Evolutionary conservation across 2,329 filamentous ascomycete species (phyloP).

Genomic region (Trichoderma asperellum): DNA sequence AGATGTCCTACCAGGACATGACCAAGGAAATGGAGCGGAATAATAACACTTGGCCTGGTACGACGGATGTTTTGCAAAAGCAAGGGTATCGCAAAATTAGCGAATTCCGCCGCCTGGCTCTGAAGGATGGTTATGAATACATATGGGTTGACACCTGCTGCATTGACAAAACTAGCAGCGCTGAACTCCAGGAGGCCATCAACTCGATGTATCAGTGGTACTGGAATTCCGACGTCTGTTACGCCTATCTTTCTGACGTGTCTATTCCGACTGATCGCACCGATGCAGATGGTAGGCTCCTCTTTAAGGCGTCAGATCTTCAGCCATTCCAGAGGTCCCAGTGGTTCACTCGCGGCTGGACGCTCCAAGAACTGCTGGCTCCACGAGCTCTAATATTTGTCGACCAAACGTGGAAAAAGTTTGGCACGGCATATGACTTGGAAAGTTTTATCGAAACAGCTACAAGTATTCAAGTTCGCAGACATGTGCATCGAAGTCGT

Average conservation of each 20-base stretch:
- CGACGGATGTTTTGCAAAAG: not conserved
- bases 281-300: not conserved
- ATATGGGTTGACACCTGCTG: not conserved
- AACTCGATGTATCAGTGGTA: not conserved
- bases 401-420: not conserved
- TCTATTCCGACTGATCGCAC: not conserved
- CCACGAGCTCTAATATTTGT: not conserved
- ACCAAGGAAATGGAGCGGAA: not conserved
- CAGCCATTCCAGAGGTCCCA: not conserved
- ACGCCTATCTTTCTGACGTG: not conserved
- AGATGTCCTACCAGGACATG: not conserved
- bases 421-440: not conserved
- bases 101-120: not conserved
- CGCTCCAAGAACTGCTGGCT: not conserved
- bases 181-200: not conserved
- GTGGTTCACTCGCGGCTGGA: not conserved
- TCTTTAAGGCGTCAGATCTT: not conserved
- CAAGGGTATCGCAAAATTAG: not conserved
- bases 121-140: not conserved
- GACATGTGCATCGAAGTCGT: not conserved
- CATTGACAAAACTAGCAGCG: not conserved
- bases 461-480: not conserved
- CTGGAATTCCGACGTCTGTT: not conserved
- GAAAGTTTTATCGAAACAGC: not conserved
- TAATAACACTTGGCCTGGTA: not conserved